Evolutionary conservation across 345 rosid species (phyloP), one percentile per base, ranked within the genome.

Genomic region (Viola odorata): DNA sequence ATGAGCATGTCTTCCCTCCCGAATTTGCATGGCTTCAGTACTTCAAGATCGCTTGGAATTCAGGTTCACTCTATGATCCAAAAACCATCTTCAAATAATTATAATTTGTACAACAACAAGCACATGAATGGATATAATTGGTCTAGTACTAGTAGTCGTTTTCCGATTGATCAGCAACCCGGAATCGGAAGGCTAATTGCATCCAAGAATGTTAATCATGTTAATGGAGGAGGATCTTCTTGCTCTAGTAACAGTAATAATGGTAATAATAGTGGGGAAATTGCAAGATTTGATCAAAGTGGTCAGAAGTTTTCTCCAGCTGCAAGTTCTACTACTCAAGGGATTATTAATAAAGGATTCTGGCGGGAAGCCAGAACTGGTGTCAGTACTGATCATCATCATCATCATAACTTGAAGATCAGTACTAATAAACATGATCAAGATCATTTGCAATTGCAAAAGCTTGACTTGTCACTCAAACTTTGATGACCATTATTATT

Each of bases 381-480:
- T n/a, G 32, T 23, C 2, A 23, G 32, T 23, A 23, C 32, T 23
- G n/a, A n/a, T n/a, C n/a, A n/a, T n/a, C n/a, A n/a, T n/a, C n/a
- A n/a, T n/a, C n/a, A n/a, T n/a, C n/a, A n/a, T n/a, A n/a, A n/a
- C n/a, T n/a, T n/a, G n/a, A n/a, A n/a, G n/a, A n/a, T n/a, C n/a
- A n/a, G n/a, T n/a, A n/a, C n/a, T 67, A 78, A 82, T 63, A 82
- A 82, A 80, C 68, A 71, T 45, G 81, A 73, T 51, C 80, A 78
- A 66, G 85, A 81, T 76, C 85, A 85, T 61, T 66, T 86, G 71
- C 84, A 81, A 54, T 66, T 86, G 71, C 84, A 81, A 54, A 83
- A 88, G 76, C 77, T 91, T 71, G 98, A 91, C 75, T 75, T 91
- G 83, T 88, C 96, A 57, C 94, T 91, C 73, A 91, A 88, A 85